phyloP scores from a whole-genome alignment of 2,329 filamentous ascomycete genomes.

The Exophiala oligosperma region DNA sequence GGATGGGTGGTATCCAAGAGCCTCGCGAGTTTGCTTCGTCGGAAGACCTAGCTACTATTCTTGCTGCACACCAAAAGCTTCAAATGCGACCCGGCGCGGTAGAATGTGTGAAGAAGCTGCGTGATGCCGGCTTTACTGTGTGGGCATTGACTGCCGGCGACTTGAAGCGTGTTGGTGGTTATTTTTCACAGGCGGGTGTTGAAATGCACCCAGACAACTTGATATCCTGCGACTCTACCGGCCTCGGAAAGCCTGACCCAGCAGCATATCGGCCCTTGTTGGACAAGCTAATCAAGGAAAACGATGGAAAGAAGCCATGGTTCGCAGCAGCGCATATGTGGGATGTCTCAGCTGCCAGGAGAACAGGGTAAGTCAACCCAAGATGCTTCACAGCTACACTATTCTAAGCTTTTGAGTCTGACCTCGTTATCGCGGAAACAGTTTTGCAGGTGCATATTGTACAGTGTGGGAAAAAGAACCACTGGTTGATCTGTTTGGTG shows the following conservation, averaged over 20 bases:
- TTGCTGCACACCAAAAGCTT: conserved; percentile 34
- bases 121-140: conserved; percentile 50
- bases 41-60: conserved; percentile 41
- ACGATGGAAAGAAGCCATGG: conserved; percentile 44
- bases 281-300: conserved; percentile 38
- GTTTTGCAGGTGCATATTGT: conserved; percentile 55
- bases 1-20: conserved; percentile 40
- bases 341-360: conserved; percentile 56
- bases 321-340: conserved; percentile 62
- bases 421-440: background rate
- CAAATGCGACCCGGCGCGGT: conserved; percentile 37
- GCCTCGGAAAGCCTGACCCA: conserved; percentile 53
- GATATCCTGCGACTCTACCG: conserved; percentile 51
- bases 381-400: background rate
- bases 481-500: conserved; percentile 51
- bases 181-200: conserved; percentile 51
- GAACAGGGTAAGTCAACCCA: conserved; percentile 36
- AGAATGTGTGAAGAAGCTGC: conserved; percentile 43
- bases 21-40: conserved; percentile 40
- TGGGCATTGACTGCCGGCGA: conserved; percentile 59
- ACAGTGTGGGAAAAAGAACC: conserved; percentile 54
- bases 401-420: background rate
- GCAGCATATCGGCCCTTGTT: conserved; percentile 49
- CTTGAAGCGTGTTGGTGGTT: conserved; percentile 50
- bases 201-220: conserved; percentile 54